Conservation (phyloP, 352 stramenopile genomes). For the Globisporangium solare region DNA sequence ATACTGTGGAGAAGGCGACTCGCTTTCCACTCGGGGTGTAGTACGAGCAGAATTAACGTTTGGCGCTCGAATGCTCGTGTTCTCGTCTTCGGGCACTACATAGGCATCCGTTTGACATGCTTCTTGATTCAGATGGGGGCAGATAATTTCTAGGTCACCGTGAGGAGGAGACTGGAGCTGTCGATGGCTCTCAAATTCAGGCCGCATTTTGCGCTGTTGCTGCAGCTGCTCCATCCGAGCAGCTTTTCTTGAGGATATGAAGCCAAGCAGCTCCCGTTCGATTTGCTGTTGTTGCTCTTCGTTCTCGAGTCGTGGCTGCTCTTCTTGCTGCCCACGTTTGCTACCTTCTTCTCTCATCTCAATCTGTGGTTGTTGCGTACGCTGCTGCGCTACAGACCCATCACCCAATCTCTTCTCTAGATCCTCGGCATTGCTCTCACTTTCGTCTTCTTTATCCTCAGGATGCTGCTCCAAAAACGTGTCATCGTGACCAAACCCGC, state of each 20-base stretch:
- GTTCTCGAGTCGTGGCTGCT: background rate
- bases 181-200: background rate
- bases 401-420: background rate
- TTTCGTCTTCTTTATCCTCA: background rate
- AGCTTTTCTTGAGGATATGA: constrained; percentile 32
- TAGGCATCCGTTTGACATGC: too few relatives aligned
- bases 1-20: too few relatives aligned
- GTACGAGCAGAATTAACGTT: too few relatives aligned
- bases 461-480: background rate
- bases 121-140: too few relatives aligned
- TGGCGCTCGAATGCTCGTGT: too few relatives aligned
- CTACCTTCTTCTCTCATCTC: background rate
- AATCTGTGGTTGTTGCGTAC: background rate
- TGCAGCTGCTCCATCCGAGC: constrained; percentile 35
- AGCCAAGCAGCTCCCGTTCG: constrained; percentile 25
- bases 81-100: too few relatives aligned
- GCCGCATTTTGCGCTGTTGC: constrained; percentile 20
- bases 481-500: too few relatives aligned
- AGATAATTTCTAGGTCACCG: too few relatives aligned
- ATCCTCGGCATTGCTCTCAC: background rate
- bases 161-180: background rate
- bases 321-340: background rate
- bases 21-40: too few relatives aligned
- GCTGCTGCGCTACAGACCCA: background rate
- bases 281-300: constrained; percentile 16